phyloP scores from a whole-genome alignment of 306 rosid genomes.

The Sphenostylis stenocarpa region DNA sequence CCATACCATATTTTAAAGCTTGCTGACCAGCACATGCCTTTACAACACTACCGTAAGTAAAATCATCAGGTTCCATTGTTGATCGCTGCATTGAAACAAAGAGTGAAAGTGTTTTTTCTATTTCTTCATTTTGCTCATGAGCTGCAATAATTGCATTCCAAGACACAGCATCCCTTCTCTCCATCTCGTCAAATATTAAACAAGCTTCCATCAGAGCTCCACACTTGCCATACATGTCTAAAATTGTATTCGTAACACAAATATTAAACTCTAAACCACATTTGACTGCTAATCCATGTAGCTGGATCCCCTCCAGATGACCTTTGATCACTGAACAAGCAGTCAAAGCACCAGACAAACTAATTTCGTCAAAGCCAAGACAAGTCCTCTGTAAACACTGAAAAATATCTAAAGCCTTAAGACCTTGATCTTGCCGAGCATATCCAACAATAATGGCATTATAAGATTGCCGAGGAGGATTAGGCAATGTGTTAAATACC shows the following conservation, averaged over 20 bases:
- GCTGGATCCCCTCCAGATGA: constrained; percentile 58
- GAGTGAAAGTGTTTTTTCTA: constrained; percentile 52
- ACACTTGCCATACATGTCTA: constrained; percentile 90
- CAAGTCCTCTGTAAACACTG: constrained; percentile 51
- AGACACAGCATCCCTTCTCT: constrained; percentile 72
- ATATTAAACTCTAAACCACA: constrained; percentile 53
- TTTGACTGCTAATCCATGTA: constrained; percentile 73
- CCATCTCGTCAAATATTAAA: constrained; percentile 70
- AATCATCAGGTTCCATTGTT: constrained; percentile 78
- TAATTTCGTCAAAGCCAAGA: constrained; percentile 60
- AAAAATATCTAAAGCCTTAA: constrained; percentile 62
- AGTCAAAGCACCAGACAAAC: constrained; percentile 71
- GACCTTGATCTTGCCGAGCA: constrained; percentile 56
- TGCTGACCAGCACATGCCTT: constrained; percentile 75
- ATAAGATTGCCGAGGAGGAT: constrained; percentile 62
- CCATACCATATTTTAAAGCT: constrained; percentile 63
- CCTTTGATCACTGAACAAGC: constrained; percentile 69
- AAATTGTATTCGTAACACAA: constrained; percentile 77
- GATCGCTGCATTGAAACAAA: constrained; percentile 73
- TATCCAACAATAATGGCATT: constrained; percentile 78
- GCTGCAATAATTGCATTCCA: constrained; percentile 92
- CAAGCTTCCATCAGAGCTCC: constrained; percentile 61
- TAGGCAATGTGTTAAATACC: constrained; percentile 56
- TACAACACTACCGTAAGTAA: constrained; percentile 79
- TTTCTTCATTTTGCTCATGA: constrained; percentile 67